These are phyloP conservation scores for Aciculosporium take DNA, from an alignment of 2,329 filamentous ascomycete species.

Conservation along the genomic window DNA sequence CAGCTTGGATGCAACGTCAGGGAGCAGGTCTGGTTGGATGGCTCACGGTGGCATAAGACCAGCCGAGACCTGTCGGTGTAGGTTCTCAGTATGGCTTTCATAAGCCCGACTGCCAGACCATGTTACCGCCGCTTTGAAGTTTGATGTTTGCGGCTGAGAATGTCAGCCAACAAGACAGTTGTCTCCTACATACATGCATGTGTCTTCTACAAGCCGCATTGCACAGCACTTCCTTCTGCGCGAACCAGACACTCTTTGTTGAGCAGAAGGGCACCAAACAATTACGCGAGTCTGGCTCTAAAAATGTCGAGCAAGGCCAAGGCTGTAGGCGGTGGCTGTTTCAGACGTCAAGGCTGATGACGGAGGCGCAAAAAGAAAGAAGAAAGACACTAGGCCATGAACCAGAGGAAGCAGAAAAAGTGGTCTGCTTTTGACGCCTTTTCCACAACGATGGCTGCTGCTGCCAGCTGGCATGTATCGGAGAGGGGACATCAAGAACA, in stretches of 20 bases:
- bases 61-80: not conserved
- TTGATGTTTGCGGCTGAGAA: not conserved
- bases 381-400: not conserved
- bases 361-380: not conserved
- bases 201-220: not conserved
- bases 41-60: no score
- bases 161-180: not conserved
- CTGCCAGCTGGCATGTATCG: not conserved
- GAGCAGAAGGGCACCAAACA: not conserved
- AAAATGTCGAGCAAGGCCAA: not conserved
- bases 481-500: not conserved
- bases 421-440: no score
- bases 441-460: no score
- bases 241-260: not conserved
- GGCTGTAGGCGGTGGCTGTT: not conserved
- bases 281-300: not conserved
- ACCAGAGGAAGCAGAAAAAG: no score
- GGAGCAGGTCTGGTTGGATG: no score
- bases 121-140: not conserved
- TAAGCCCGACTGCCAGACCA: not conserved
- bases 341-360: not conserved
- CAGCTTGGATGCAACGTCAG: no score
- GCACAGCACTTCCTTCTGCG: not conserved
- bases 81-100: slow-evolving; percentile 1
- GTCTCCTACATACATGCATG: not conserved